phyloP scores from a whole-genome alignment of 495 filamentous ascomycete genomes.

The Clohesyomyces aquaticus region DNA sequence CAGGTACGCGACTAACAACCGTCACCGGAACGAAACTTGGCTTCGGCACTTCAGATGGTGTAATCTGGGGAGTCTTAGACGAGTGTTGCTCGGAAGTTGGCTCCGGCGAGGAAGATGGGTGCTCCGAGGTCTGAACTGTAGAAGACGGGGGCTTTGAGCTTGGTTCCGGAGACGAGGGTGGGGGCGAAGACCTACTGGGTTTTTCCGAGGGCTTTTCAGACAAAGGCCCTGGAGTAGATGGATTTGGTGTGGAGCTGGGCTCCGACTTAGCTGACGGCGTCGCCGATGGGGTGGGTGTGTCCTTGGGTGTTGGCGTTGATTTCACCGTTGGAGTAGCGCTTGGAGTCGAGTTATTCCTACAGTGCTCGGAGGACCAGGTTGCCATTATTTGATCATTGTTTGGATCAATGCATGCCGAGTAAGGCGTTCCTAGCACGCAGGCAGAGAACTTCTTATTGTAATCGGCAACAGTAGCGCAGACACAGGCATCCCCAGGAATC shows the following conservation, averaged over 20 bases:
- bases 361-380: conserved; percentile 20
- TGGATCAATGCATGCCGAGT: conserved; percentile 24
- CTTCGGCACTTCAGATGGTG: conserved; percentile 18
- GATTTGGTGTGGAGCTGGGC: background rate
- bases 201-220: background rate
- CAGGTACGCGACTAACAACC: conserved; percentile 11
- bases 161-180: background rate
- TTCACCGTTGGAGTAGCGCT: background rate
- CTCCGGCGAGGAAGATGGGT: conserved; percentile 3
- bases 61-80: conserved; percentile 8
- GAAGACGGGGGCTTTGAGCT: conserved; percentile 3
- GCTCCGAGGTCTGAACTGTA: background rate
- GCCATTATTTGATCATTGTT: conserved; percentile 14
- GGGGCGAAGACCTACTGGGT: conserved; percentile 3
- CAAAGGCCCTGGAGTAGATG: background rate
- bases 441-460: conserved; percentile 12
- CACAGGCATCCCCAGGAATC: conserved; percentile 17
- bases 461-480: conserved; percentile 7
- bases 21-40: conserved; percentile 24
- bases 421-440: conserved; percentile 14
- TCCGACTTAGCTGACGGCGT: background rate
- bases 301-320: background rate
- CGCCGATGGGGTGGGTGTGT: background rate
- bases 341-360: background rate
- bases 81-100: conserved; percentile 4